Evolutionary conservation across 768 basidiomycete species (phyloP), one percentile per base, ranked within the genome.

Genomic region (Rhodocollybia butyracea): DNA sequence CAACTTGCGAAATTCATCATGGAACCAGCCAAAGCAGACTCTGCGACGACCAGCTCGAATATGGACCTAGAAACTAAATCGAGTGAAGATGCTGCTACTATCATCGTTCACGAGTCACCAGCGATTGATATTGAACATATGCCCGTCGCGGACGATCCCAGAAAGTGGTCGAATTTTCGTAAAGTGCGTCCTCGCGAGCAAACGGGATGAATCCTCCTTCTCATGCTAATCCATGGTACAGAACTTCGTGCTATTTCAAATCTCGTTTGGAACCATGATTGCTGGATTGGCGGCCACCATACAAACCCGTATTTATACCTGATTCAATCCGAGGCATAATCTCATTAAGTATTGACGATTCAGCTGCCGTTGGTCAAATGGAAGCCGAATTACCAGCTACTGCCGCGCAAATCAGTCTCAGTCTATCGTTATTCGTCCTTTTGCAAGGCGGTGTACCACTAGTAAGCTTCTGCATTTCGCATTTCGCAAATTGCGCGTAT

Each of bases 341-440:
- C n/a, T n/a, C n/a, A n/a, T n/a, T n/a, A n/a, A n/a, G n/a, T n/a
- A n/a, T n/a, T n/a, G n/a, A n/a, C 42, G 41, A 24, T 27, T 11
- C 55, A 90, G 88, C 89, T 40, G 81, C 84, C 10, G 85, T 88
- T 31, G 66, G 77, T 27, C 66, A 82, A 53, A 84, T 90, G 70
- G 76, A 85, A 59, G 60, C 59, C 2, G 75, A 87, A n/a, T 73
- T 92, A 36, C 77, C 79, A 41, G 84, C 89, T 1, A 81, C 81
- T 0, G 72, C 75, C 46, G 67, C 75, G 11, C 77, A 88, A 59
- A 84, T 93, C 55, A 85, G 88, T 57, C 74, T 83, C 66, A 81
- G 80, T 56, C 71, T 91, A 13, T 85, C 88, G 0, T 57, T 86
- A n/a, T 92, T 89, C 66, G 88, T 90, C 56, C 69, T 85, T 2